phyloP scores from a whole-genome alignment of 2,329 filamentous ascomycete species.

The Nothophaeocryptopus gaeumannii region DNA sequence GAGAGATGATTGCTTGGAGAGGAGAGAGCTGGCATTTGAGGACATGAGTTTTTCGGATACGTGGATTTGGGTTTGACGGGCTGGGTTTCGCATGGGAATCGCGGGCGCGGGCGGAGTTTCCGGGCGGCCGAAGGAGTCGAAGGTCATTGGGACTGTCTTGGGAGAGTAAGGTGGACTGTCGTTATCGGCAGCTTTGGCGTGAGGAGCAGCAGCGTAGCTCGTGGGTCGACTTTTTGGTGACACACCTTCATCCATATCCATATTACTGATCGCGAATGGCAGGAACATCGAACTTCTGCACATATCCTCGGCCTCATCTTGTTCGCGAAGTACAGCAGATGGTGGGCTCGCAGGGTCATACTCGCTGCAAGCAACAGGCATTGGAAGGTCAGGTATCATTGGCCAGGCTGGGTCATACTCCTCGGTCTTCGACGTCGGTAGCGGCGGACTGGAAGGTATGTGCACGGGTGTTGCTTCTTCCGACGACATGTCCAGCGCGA shows the following conservation, averaged over 20 bases:
- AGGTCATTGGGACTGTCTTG: constrained; percentile 30
- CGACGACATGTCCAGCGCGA: constrained; percentile 18
- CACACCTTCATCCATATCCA: constrained; percentile 12
- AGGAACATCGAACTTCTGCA: constrained; percentile 21
- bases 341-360: constrained; percentile 33
- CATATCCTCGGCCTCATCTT: constrained; percentile 8
- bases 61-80: neutral
- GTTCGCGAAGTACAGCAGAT: constrained; percentile 9
- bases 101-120: neutral
- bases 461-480: constrained; percentile 7
- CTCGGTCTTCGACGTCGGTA: constrained; percentile 19
- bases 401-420: constrained; percentile 32
- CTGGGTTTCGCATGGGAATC: constrained; percentile 9
- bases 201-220: constrained; percentile 14
- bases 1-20: constrained; percentile 19
- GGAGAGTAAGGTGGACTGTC: constrained; percentile 41
- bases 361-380: constrained; percentile 18
- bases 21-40: constrained; percentile 34
- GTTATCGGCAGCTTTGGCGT: constrained; percentile 5
- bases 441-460: constrained; percentile 29
- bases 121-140: too few relatives aligned
- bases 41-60: constrained; percentile 24
- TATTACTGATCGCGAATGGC: constrained; percentile 18
- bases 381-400: constrained; percentile 18
- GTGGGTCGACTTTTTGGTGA: constrained; percentile 19